Conservation (phyloP, 371 early-diverging fungal species). For the Phascolomyces articulosus region DNA sequence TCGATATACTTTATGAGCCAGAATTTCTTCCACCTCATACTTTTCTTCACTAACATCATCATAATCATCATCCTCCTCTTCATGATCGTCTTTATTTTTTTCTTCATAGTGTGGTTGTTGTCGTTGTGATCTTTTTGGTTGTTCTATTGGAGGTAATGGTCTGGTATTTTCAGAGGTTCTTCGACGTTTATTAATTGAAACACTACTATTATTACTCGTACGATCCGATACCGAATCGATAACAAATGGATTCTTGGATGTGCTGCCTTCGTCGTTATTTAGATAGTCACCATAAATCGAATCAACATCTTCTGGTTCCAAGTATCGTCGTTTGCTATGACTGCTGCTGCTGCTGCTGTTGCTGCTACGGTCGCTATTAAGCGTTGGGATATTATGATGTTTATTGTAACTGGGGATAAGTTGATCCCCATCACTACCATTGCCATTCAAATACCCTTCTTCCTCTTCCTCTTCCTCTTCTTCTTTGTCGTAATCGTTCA, state of each 20-base stretch:
- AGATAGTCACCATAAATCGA: not conserved
- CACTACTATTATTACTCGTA: not conserved
- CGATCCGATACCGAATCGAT: not conserved
- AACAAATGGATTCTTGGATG: not conserved
- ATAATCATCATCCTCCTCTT: not conserved
- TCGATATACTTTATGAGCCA: constrained; percentile 4
- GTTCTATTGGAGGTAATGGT: too few species aligned
- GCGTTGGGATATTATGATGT: too few species aligned
- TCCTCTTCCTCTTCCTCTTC: not conserved
- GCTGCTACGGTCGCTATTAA: too few species aligned
- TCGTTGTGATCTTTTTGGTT: not conserved
- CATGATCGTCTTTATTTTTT: not conserved
- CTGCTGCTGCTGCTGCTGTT: not conserved
- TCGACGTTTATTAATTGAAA: not conserved
- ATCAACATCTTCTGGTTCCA: constrained; percentile 1
- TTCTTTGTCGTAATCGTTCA: not conserved
- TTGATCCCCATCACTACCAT: too few species aligned
- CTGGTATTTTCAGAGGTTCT: not conserved
- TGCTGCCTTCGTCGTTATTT: not conserved
- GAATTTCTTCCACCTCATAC: constrained; percentile 14
- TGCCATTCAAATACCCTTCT: not conserved
- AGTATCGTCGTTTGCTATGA: not conserved
- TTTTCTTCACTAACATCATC: not conserved
- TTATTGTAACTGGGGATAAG: too few species aligned
- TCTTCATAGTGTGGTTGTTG: too few species aligned